Evolutionary conservation across 305 asterid genomes (phyloP), one percentile per base, ranked within the genome.

Genomic region (Solanum hybrid): DNA sequence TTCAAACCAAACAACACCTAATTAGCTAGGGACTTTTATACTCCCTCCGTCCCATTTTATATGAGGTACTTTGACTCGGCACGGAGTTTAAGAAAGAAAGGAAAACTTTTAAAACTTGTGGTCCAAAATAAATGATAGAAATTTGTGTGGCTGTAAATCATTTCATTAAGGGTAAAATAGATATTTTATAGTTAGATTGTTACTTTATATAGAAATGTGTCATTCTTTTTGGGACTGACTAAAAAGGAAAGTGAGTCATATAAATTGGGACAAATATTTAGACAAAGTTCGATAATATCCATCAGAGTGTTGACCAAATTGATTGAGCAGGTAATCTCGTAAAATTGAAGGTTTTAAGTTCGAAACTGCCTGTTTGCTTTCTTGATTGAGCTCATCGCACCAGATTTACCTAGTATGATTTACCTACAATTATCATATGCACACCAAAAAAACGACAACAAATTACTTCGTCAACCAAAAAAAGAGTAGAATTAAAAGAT

Each of bases 331-430:
- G 12, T 2, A 9, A 64, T 64, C 5, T 64, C 13, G 5, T 64
- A 56, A 64, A 64, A 64, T 64, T 64, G 27, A 4, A 22, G 3
- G 3, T 22, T 64, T 64, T 22, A 64, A 22, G 13, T 60, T 19
- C 2, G 4, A 8, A 19, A 60, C 0, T 2, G 10, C 1, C 5
- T 60, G 11, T 60, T 60, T 22, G 1, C 12, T 22, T 8, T 64
- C 0, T 64, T 22, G 3, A 64, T n/a, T 64, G 14, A 66, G 14
- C 14, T n/a, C 6, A 66, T 66, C 7, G 14, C 75, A 4, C 6
- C 6, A 4, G 0, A n/a, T n/a, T n/a, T n/a, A n/a, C 14, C 6
- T 1, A 66, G 6, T 66, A 66, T 0, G 0, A 66, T n/a, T n/a
- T n/a, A 9, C 29, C 10, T 64, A 9, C 12, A 64, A 24, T 24